A percentile compares a stretch with the other conserved stretches of the same genome.
Evolutionary conservation across 441 rosid genomes (phyloP).

Genomic region (Capsella rubella): DNA sequence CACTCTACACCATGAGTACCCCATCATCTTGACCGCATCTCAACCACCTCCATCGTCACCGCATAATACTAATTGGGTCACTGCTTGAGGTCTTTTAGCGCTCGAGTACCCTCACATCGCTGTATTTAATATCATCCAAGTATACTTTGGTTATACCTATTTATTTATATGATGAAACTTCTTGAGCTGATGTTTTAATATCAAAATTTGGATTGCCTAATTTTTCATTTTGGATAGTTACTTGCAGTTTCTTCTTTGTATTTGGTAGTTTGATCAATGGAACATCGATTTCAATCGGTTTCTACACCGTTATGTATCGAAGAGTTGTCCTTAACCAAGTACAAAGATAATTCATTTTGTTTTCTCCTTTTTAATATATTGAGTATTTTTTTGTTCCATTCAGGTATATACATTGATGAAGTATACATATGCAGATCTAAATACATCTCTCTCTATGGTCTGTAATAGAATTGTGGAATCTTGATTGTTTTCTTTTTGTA

Average conservation of each 20-base stretch:
- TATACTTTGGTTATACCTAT: neutral
- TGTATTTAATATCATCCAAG: slow-evolving; percentile 53
- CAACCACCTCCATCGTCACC: slow-evolving; percentile 21
- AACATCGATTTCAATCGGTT: slow-evolving; percentile 48
- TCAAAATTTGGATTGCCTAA: neutral
- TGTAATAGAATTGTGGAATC: neutral
- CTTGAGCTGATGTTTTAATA: neutral
- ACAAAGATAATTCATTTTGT: too few relatives aligned
- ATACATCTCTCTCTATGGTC: neutral
- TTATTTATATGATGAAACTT: neutral
- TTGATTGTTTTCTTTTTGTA: slow-evolving; percentile 25
- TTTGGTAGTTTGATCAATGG: slow-evolving; percentile 61
- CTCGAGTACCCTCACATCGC: slow-evolving; percentile 44
- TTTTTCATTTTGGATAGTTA: neutral
- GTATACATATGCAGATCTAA: neutral
- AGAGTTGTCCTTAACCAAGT: too few relatives aligned
- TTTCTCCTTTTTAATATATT: too few relatives aligned
- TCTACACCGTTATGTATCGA: slow-evolving; percentile 51
- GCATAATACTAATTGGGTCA: slow-evolving; percentile 44
- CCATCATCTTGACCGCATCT: slow-evolving; percentile 41
- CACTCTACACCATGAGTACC: slow-evolving; percentile 61
- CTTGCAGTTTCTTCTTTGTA: neutral
- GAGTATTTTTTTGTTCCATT: slow-evolving; percentile 9
- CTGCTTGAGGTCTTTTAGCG: slow-evolving; percentile 54
- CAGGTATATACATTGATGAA: slow-evolving; percentile 49